These are phyloP conservation scores for Phylloporus scabripes DNA, from an alignment of 768 basidiomycete species.

Conservation along the genomic window DNA sequence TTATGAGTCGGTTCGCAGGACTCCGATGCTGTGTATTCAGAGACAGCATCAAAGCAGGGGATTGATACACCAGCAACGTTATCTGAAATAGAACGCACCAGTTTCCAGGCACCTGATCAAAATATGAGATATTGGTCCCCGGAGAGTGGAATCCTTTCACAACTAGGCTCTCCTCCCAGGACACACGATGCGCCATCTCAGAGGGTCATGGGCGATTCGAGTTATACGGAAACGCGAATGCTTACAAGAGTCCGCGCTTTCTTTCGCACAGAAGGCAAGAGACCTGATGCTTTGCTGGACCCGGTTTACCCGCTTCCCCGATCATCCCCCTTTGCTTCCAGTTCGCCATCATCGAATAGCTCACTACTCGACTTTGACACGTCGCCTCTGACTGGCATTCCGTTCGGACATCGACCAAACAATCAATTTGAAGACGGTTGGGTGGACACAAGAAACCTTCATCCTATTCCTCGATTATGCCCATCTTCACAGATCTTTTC, in stretches of 20 bases:
- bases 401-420: background rate
- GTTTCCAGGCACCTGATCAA: background rate
- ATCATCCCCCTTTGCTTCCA: constrained; percentile 22
- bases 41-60: background rate
- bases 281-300: background rate
- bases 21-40: background rate
- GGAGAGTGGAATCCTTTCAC: background rate
- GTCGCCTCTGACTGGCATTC: constrained; percentile 13
- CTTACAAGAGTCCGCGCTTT: background rate
- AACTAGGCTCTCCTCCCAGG: background rate
- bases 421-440: background rate
- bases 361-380: constrained; percentile 21
- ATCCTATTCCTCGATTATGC: background rate
- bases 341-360: constrained; percentile 11
- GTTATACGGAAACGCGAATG: background rate
- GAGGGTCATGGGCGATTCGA: constrained; percentile 3
- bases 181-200: background rate
- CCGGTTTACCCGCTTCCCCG: constrained; percentile 8
- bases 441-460: background rate
- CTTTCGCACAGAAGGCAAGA: background rate
- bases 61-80: background rate
- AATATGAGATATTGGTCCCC: background rate
- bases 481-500: background rate
- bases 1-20: constrained; percentile 11
- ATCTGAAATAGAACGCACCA: background rate